These are phyloP conservation scores for Cladochytrium tenue DNA, from an alignment of 371 early-diverging fungal genomes.

Conservation along the genomic window DNA sequence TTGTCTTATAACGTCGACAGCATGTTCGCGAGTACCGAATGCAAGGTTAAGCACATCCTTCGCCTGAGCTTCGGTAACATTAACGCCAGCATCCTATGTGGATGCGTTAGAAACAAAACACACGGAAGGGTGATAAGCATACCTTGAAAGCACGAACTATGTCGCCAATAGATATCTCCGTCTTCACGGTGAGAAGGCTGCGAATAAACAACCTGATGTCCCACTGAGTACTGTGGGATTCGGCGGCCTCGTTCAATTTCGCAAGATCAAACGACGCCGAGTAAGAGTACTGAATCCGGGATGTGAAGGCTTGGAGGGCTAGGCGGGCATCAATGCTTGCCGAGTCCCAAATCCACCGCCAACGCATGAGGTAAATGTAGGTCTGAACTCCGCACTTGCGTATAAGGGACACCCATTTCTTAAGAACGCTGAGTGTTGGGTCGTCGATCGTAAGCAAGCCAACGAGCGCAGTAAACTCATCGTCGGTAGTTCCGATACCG, in stretches of 20 bases:
- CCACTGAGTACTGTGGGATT: constrained; percentile 6
- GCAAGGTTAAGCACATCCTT: constrained; percentile 4
- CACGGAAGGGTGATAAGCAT: neutral
- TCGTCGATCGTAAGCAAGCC: constrained; percentile 11
- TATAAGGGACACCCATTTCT: constrained; percentile 12
- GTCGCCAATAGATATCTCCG: constrained; percentile 8
- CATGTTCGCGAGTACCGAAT: constrained; percentile 3
- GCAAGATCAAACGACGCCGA: constrained; percentile 6
- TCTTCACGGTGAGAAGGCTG: neutral
- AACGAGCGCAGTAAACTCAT: constrained; percentile 10
- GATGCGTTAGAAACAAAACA: too few species aligned
- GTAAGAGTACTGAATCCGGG: neutral
- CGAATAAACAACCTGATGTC: neutral
- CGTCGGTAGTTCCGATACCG: constrained; percentile 11
- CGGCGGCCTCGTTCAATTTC: neutral
- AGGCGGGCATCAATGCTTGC: constrained; percentile 2
- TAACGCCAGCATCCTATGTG: constrained; percentile 15
- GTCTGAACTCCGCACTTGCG: constrained; percentile 8
- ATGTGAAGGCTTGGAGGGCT: constrained; percentile 15
- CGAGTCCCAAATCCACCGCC: constrained; percentile 13
- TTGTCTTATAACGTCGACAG: constrained; percentile 6
- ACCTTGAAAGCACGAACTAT: constrained; percentile 13
- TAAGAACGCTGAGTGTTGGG: neutral
- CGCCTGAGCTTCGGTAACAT: constrained; percentile 4
- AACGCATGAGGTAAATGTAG: constrained; percentile 8